phyloP scores from a whole-genome alignment of 1,284 basidiomycete genomes.

The Stereum hirsutum region DNA sequence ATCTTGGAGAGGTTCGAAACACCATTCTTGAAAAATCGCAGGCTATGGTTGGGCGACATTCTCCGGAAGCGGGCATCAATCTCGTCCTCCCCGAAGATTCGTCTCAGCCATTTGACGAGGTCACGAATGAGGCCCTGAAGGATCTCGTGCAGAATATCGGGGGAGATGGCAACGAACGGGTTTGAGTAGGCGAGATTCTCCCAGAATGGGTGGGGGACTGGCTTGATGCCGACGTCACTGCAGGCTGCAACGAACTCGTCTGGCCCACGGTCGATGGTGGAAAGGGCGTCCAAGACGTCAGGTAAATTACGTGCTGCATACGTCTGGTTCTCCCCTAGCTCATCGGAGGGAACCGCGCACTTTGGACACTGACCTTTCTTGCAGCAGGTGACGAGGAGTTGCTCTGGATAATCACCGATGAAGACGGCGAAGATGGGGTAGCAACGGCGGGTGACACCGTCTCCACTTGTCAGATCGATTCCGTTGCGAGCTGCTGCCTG shows the following conservation, averaged over 20 bases:
- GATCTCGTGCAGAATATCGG: conserved; percentile 33
- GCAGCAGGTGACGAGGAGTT: conserved; percentile 15
- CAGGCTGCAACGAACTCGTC: too few species aligned
- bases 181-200: conserved; percentile 23
- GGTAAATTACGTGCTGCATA: neutral
- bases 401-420: conserved; percentile 20
- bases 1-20: conserved; percentile 13
- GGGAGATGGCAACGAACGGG: conserved; percentile 25
- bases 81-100: conserved; percentile 8
- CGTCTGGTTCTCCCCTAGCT: conserved; percentile 4
- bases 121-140: conserved; percentile 25
- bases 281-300: neutral
- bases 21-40: conserved; percentile 16
- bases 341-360: conserved; percentile 6
- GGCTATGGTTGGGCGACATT: conserved; percentile 13
- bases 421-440: conserved; percentile 19
- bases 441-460: conserved; percentile 14
- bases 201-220: conserved; percentile 26
- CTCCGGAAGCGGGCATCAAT: conserved; percentile 13
- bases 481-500: conserved; percentile 18
- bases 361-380: conserved; percentile 14
- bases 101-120: conserved; percentile 16
- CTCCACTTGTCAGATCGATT: conserved; percentile 14
- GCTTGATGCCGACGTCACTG: conserved; percentile 8
- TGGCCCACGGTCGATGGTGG: too few species aligned